phyloP scores from a whole-genome alignment of 2,329 filamentous ascomycete genomes.

The Fusarium buharicum region DNA sequence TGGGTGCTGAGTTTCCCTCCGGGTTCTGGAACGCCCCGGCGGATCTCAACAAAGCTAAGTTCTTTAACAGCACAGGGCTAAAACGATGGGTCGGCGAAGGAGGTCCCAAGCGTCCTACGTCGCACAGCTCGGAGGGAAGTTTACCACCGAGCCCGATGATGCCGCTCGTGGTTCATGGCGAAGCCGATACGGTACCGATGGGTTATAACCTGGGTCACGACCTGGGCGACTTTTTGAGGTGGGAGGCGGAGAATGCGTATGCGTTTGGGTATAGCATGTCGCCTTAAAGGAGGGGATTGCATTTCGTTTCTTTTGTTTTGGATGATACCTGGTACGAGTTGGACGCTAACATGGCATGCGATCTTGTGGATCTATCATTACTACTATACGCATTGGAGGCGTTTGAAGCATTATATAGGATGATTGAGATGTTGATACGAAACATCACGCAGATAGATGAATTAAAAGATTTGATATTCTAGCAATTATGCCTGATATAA shows the following conservation, averaged over 20 bases:
- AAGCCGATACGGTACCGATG: conserved; percentile 61
- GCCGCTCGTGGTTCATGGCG: conserved; percentile 56
- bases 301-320: conserved; percentile 4
- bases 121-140: conserved; percentile 49
- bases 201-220: conserved; percentile 70
- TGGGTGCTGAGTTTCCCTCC: conserved; percentile 49
- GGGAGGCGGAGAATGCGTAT: conserved; percentile 65
- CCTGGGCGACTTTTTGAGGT: conserved; percentile 66
- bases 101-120: conserved; percentile 47
- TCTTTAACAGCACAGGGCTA: conserved; percentile 47
- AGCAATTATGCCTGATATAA: not conserved
- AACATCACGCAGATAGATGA: conserved; percentile 33
- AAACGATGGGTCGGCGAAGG: conserved; percentile 53
- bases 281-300: conserved; percentile 15
- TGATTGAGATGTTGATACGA: conserved; percentile 21
- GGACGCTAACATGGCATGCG: conserved; percentile 10
- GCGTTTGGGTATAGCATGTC: conserved; percentile 44
- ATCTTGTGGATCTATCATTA: conserved; percentile 7
- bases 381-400: conserved; percentile 31
- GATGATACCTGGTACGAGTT: conserved; percentile 14
- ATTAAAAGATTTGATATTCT: conserved; percentile 14
- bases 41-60: conserved; percentile 48
- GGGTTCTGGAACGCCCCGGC: conserved; percentile 49
- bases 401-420: conserved; percentile 24
- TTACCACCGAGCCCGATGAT: conserved; percentile 63